Base-by-base conservation (phyloP, 1,284 basidiomycete species). In the Exobasidium rhododendri region DNA sequence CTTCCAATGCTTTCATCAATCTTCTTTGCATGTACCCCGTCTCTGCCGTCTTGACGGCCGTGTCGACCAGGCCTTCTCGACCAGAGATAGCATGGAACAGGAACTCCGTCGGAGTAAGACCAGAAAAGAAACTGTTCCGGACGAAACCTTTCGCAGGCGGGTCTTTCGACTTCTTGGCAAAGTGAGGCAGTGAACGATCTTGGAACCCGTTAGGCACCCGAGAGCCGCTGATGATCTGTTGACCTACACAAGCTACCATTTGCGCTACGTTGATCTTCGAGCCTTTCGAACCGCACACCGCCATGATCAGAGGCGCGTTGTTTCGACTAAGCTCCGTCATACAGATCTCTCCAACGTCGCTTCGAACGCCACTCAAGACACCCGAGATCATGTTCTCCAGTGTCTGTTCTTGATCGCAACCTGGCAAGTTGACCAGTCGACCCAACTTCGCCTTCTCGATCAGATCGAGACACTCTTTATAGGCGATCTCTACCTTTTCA, bases 231-330 rank as follows among this genome's bases (percentile, higher is more conserved):
- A 98, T 98, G 81, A 98, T 97, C 79, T 99, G 96, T 80, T 99
- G 96, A 10, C 96, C 96, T 71, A 99, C 96, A 86, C 94, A 97
- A 70, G 96, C 96, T 62, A 98, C 96, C 96, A 99, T 99, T 83
- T 99, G 96, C 13, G 93, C 96, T 63, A 99, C 96, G 81, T 99
- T 98, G 83, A 98, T 97, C 69, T 94, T 92, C 74, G 94, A 97
- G 80, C 94, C 59, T 85, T 99, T 98, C 10, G 96, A 98, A 82
- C 96, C 96, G 82, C 94, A 97, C 29, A 93, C 94, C 58, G 96
- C 94, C 96, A 98, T 98, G 83, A 97, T 96, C 10, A 97, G 84
- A 4, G 96, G 93, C 3, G 96, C 94, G 76, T 98, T 99, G 81
- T 96, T 91, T 56, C 91, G 85, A 77, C 92, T 96, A 28, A 99